Base-by-base conservation (phyloP, 2,329 filamentous ascomycete genomes). In the Trichoderma aggressivum region DNA sequence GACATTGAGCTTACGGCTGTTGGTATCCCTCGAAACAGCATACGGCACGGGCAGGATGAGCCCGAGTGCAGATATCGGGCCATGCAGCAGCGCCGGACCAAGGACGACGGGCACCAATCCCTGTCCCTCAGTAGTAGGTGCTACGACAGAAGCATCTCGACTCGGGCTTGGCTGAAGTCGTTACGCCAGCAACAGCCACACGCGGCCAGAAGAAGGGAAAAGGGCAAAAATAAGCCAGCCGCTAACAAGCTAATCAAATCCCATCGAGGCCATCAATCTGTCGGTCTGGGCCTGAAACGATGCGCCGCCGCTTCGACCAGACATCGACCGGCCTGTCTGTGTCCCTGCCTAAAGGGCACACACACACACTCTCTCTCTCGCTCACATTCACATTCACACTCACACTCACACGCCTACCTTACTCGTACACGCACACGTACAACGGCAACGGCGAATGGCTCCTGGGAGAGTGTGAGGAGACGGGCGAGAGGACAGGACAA, bases 131-230 rank as follows among this genome's bases (percentile, higher is more conserved):
- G 10, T 36, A 69, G 65, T 50, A 36, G 39, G 55, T 69, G 56
- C 28, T 61, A 61, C 56, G 39, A 50, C 30, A 61, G 36, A 53
- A 30, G 39, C 47, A 39, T 66, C 47, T 69, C 56, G 56, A 61
- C 65, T 61, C 32, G 65, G 65, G 65, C 28, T 36, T 69, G 65
- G 65, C 56, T 53, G 65, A 16, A 61, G 34, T 61, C 39, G 39
- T 50, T 61, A 61, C 39, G 65, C 65, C 65, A 53, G 65, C 65
- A 69, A 69, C 55, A 53, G 65, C 65, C 56, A 59, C 63, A 36
- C 53, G 64, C 53, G 36, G 53, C 64, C 64, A 67, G 18, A 67
- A 28, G n/a, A 53, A 58, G 55, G 16, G 12, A 34, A 34, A 16
- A 59, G 56, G 56, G 32, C 56, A 34, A 24, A 34, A 39, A 59